A percentile compares a stretch with the other conserved stretches of the same genome.
These are phyloP conservation scores for Nigrospora oryzae DNA, from an alignment of 2,329 filamentous ascomycete genomes.

Conservation along the genomic window DNA sequence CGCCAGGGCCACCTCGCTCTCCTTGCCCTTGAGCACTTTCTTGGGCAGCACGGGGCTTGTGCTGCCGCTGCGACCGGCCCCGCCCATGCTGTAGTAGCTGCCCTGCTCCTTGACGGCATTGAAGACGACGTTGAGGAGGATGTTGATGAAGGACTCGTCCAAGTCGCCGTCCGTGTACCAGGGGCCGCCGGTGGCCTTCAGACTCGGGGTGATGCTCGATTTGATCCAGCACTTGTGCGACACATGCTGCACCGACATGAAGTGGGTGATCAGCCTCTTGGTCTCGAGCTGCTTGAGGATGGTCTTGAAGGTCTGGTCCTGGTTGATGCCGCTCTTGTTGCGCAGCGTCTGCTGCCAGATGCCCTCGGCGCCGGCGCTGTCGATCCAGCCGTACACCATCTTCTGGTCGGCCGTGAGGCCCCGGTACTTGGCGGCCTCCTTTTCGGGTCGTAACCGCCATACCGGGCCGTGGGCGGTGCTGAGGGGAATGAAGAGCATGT, in stretches of 20 bases:
- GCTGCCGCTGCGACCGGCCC: constrained; percentile 18
- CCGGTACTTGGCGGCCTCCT: constrained; percentile 52
- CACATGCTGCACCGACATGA: constrained; percentile 87
- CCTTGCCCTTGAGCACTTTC: constrained; percentile 43
- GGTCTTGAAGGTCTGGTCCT: constrained; percentile 74
- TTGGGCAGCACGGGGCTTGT: constrained; percentile 37
- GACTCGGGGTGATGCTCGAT: constrained; percentile 71
- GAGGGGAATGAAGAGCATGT: constrained; percentile 49
- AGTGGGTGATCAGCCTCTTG: constrained; percentile 75
- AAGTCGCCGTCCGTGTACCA: constrained; percentile 92
- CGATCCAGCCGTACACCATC: constrained; percentile 82
- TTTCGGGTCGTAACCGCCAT: constrained; percentile 50
- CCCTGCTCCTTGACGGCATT: constrained; percentile 21
- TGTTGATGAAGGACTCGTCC: constrained; percentile 80
- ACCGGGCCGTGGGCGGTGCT: constrained; percentile 33
- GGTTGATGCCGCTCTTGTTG: constrained; percentile 70
- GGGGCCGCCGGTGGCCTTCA: constrained; percentile 84
- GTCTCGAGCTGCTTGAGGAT: constrained; percentile 76
- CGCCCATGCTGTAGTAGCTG: constrained; percentile 24
- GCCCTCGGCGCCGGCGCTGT: constrained; percentile 74
- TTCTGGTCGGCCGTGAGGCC: constrained; percentile 59
- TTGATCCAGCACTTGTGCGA: constrained; percentile 97
- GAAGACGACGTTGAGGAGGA: constrained; percentile 45
- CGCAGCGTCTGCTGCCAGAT: constrained; percentile 89
- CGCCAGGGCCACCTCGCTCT: constrained; percentile 24